phyloP scores from a whole-genome alignment of 176 grass and related monocot genomes.

The Dactylis glomerata region DNA sequence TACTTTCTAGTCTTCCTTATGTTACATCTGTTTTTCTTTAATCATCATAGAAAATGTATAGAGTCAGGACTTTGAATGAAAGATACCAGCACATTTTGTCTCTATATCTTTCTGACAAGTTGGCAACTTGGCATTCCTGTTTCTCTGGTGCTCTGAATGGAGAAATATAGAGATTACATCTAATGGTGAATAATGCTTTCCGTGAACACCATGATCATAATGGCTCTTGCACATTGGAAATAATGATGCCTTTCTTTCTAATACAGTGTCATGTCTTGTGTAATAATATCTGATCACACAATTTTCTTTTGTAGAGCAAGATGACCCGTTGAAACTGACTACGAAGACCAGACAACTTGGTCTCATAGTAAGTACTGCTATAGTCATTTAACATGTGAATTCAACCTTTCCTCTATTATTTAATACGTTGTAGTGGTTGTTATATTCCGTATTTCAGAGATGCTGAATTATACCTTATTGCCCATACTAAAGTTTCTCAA shows the following conservation, averaged over 20 bases:
- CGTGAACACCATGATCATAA: background rate
- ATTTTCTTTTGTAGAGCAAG: conserved; percentile 46
- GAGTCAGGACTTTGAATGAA: background rate
- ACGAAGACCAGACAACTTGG: conserved; percentile 75
- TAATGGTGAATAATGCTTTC: background rate
- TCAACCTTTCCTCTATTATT: background rate
- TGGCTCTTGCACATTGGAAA: background rate
- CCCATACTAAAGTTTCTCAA: background rate
- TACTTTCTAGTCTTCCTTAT: background rate
- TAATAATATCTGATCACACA: background rate
- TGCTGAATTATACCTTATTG: background rate
- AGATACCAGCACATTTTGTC: background rate
- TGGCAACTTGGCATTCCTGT: background rate
- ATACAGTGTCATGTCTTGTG: background rate
- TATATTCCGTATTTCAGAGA: background rate
- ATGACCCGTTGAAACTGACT: conserved; percentile 77
- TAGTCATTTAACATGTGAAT: background rate
- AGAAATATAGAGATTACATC: background rate
- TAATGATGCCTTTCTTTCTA: background rate
- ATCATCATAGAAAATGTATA: background rate
- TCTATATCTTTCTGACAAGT: too few relatives aligned
- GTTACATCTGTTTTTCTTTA: background rate
- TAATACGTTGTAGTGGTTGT: background rate
- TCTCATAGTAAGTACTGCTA: conserved; percentile 64
- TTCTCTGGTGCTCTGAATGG: background rate